A percentile compares a stretch with the other conserved stretches of the same genome.
phyloP scores from a whole-genome alignment of 176 grass and related monocot species.

The Musa itinerans region DNA sequence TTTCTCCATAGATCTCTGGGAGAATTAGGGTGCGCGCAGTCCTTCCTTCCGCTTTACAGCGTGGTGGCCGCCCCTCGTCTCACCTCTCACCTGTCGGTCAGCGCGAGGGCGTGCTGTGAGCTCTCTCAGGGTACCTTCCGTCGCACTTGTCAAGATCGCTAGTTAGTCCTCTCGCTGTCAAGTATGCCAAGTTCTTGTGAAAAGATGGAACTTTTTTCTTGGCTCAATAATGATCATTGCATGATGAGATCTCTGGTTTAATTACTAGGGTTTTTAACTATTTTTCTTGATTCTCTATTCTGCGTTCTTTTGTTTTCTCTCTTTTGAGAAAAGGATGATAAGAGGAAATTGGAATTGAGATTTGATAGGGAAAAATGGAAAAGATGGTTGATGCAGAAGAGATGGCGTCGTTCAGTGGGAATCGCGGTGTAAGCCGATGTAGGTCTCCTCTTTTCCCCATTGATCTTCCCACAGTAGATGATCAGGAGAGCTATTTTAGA shows the following conservation, averaged over 20 bases:
- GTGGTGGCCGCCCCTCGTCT: conserved; percentile 21
- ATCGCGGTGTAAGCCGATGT: conserved; percentile 39
- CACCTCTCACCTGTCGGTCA: conserved; percentile 41
- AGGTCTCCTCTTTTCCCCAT: conserved; percentile 37
- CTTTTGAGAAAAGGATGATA: conserved; percentile 33
- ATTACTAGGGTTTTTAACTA: neutral
- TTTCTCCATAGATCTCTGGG: conserved; percentile 17
- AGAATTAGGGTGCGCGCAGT: conserved; percentile 22
- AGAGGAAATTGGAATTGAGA: conserved; percentile 44
- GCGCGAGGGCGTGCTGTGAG: conserved; percentile 39
- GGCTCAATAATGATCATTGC: neutral
- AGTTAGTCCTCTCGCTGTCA: conserved; percentile 34
- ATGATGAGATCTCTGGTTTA: neutral
- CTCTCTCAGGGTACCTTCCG: conserved; percentile 39
- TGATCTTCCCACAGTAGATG: neutral
- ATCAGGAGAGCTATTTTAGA: neutral
- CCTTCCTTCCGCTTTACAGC: conserved; percentile 28
- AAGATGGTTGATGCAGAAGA: conserved; percentile 75
- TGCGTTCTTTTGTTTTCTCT: neutral
- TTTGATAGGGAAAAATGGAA: conserved; percentile 70
- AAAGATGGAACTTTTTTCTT: neutral
- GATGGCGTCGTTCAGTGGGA: conserved; percentile 28
- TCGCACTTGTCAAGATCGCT: conserved; percentile 91
- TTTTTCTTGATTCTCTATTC: neutral
- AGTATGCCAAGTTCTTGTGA: neutral